Evolutionary conservation across 1,284 basidiomycete species (phyloP).

Genomic region (Moesziomyces globuligerus): DNA sequence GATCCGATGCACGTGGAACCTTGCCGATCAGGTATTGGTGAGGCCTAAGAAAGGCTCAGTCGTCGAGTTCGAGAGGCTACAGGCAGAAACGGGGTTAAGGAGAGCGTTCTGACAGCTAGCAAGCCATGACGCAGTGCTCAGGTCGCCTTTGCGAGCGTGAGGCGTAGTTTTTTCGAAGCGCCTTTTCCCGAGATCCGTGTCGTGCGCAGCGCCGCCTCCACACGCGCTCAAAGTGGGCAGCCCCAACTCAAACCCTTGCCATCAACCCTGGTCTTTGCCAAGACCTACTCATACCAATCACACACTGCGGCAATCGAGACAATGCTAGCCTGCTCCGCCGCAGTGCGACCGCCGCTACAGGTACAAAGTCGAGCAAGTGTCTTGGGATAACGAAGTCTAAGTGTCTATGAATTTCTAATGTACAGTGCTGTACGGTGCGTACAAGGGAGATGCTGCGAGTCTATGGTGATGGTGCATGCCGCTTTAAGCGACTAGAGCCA

Average conservation of each 20-base stretch:
- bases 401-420: too few relatives aligned
- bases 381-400: too few relatives aligned
- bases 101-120: not conserved
- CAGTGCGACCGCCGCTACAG: too few relatives aligned
- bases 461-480: not conserved
- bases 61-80: too few relatives aligned
- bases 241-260: too few relatives aligned
- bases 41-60: not conserved
- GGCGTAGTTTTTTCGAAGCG: not conserved
- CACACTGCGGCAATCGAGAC: too few relatives aligned
- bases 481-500: constrained; percentile 5
- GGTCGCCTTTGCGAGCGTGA: not conserved
- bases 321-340: too few relatives aligned
- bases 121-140: not conserved
- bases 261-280: too few relatives aligned
- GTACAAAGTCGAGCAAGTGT: too few relatives aligned
- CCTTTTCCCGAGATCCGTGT: not conserved
- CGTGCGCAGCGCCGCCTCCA: not conserved
- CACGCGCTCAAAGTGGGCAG: too few relatives aligned
- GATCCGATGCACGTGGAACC: not conserved
- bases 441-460: not conserved
- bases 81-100: not conserved
- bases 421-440: not conserved
- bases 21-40: too few relatives aligned
- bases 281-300: too few relatives aligned